Evolutionary conservation across 116 monocot genomes (phyloP).

Genomic region (Posidonia oceanica): DNA sequence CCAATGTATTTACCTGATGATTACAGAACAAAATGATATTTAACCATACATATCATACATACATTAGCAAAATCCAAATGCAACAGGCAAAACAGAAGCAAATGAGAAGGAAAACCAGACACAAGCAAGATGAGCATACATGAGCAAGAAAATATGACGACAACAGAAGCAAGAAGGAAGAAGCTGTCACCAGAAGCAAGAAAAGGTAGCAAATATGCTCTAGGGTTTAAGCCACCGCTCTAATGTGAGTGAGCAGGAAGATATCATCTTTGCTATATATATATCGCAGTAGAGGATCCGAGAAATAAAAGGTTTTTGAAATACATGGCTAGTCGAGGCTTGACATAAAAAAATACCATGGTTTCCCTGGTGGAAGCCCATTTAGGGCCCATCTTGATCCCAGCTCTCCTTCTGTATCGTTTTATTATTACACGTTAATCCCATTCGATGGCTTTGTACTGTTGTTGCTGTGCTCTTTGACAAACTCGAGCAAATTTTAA

Average conservation of each 20-base stretch:
- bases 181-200: neutral
- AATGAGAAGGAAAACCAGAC: neutral
- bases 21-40: too few relatives aligned
- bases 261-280: rapidly evolving
- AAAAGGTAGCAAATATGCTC: neutral
- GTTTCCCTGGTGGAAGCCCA: too few relatives aligned
- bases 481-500: too few relatives aligned
- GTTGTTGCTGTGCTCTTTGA: too few relatives aligned
- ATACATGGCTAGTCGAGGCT: too few relatives aligned
- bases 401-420: too few relatives aligned
- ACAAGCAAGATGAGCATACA: neutral
- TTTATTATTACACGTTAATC: too few relatives aligned
- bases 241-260: neutral
- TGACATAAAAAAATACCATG: too few relatives aligned
- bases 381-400: too few relatives aligned
- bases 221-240: conserved; percentile 1
- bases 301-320: neutral
- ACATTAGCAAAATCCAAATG: neutral
- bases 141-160: neutral
- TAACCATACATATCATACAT: neutral
- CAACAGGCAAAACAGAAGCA: neutral
- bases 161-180: neutral
- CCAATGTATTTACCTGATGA: too few relatives aligned
- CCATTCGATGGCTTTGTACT: too few relatives aligned
- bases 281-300: neutral